These are phyloP conservation scores for Acacia acuminata DNA, from an alignment of 306 rosid genomes.

Conservation along the genomic window DNA sequence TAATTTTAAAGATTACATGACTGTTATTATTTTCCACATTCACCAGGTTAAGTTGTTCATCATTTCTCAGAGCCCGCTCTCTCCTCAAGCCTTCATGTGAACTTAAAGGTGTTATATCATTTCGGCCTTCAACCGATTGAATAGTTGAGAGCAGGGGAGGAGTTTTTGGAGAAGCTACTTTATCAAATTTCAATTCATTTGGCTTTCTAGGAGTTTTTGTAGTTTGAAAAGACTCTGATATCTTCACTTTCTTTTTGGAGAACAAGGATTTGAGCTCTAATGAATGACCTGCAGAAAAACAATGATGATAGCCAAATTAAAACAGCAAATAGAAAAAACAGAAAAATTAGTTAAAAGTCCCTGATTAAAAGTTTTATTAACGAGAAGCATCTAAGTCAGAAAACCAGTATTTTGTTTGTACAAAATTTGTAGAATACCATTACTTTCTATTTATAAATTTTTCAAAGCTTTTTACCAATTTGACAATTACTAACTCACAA, in stretches of 20 bases:
- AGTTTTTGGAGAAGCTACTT: slow-evolving; percentile 57
- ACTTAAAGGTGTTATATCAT: slow-evolving; percentile 26
- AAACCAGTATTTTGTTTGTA: no score
- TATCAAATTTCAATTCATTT: slow-evolving; percentile 26
- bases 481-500: slow-evolving; percentile 40
- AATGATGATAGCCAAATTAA: slow-evolving; percentile 7
- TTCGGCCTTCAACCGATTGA: slow-evolving; percentile 39
- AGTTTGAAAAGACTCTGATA: slow-evolving; percentile 16
- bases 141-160: slow-evolving; percentile 42
- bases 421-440: no score
- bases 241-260: slow-evolving; percentile 35
- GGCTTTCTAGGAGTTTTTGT: slow-evolving; percentile 21
- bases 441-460: no score
- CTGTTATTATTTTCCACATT: neutral
- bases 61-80: slow-evolving; percentile 17
- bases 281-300: slow-evolving; percentile 43
- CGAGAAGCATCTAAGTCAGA: no score
- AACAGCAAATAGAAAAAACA: neutral
- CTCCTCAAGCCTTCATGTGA: slow-evolving; percentile 22
- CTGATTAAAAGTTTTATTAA: no score
- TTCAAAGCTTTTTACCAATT: no score
- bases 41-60: slow-evolving; percentile 19
- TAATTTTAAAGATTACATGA: neutral
- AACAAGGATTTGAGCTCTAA: slow-evolving; percentile 43
- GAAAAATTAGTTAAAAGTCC: no score